Evolutionary conservation across 2,329 filamentous ascomycete genomes (phyloP), one percentile per base, ranked within the genome.

Genomic region (Hypomyces rosellus): DNA sequence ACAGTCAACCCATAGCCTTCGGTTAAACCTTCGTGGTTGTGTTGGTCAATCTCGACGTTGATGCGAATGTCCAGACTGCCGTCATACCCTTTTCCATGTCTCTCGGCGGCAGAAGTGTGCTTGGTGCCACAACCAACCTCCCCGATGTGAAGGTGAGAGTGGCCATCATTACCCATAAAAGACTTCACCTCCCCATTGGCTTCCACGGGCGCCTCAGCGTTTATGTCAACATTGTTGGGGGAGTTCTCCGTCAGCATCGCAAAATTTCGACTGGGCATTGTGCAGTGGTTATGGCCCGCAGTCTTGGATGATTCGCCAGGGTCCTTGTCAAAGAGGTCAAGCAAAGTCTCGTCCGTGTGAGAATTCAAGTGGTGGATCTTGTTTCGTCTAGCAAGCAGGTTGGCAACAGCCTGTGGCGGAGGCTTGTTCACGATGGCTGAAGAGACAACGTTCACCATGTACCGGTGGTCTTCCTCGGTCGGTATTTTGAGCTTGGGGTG

Each of bases 351-450:
- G 61, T 96, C 89, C 0, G 93, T 99, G 49, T 89, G 71, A 30
- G 66, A 61, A 65, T 85, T 78, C 45, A 87, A 69, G 57, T 86
- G 84, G 60, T 87, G 84, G 45, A 86, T 80, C 70, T 84, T 96
- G 74, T 97, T 97, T 53, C 93, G 81, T 63, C 86, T 85, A 52
- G 95, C 92, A 48, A 99, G 78, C 44, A 96, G 81, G 66, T 99
- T 95, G 11, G 90, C 90, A 63, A 99, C 86, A 59, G 71, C 91
- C 65, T 86, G 82, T 1, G 92, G 89, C 13, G 91, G 89, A 2
- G 93, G 93, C 60, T 92, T 92, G 66, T 99, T 96, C 57, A 95
- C 91, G 61, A 99, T 97, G 33, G 91, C 91, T 1, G 91, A 96
- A 5, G 90, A 95, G 48, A 97, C 80, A 16, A 99, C 79, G 63